Base-by-base conservation (phyloP, 179 eudicot genomes). In the Camellia oleifera region DNA sequence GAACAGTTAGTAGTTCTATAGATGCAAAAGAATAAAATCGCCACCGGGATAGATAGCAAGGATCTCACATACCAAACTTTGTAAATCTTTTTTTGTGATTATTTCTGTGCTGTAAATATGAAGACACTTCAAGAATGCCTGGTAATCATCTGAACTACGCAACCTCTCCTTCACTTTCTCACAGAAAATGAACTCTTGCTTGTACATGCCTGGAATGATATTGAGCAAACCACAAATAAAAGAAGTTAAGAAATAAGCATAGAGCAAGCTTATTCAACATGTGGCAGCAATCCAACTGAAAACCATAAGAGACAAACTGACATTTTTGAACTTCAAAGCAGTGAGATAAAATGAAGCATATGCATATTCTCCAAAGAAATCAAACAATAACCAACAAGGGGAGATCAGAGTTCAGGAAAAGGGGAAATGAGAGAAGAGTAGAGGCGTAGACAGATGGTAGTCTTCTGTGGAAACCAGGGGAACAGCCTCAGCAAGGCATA, bases 61-160 rank as follows among this genome's bases (percentile, higher is more conserved):
- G 72, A 64, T 65, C 7, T 60, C 75, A 81, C 97, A 75, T 87
- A 95, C 99, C 95, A 95, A 86, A 82, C 89, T 80, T 77, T 90
- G 93, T 80, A 95, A 82, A 85, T 95, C 99, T 81, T 77, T 86
- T 84, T 94, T 89, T 79, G 94, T 89, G 58, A 95, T 93, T 86
- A 95, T 93, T 82, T 95, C 98, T 17, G 92, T 91, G 86, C 95
- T 93, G 85, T 93, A 95, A 76, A 95, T 95, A 80, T 95, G 94
- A 80, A 95, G 92, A 87, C 97, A 93, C 85, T 95, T 95, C 87
- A 95, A 82, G 73, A 95, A 95, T 78, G 97, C 94, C 83, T 92
- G 97, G 83, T 93, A 93, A 86, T 93, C 92, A 82, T 82, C 96
- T 54, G 91, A 77, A 89, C 61, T 89, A 14, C 81, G 88, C 82